Base-by-base conservation (phyloP, 768 basidiomycete species). In the Mycena metata region DNA sequence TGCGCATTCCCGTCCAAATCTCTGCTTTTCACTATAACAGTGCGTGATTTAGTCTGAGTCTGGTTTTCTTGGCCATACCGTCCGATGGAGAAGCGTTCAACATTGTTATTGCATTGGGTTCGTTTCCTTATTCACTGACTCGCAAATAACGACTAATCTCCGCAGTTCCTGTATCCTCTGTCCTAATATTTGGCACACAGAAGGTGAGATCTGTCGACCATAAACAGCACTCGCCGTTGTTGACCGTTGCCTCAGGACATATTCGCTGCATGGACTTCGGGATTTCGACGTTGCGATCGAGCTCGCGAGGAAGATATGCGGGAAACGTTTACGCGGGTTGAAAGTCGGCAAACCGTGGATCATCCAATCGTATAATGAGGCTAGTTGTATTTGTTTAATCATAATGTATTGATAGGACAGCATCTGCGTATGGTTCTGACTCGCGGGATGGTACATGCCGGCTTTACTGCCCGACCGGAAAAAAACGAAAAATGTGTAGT, bases 141-240 rank as follows among this genome's bases (percentile, higher is more conserved):
- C 13, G 11, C 17, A 11, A n/a, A 39, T 42, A 47, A 12, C 59
- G 7, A 67, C 50, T 21, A 9, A 33, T 24, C n/a, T 26, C 24
- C 30, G 6, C 57, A 71, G 66, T 68, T 60, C 70, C 66, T 35
- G 43, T 68, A 26, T 71, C 59, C 13, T 71, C 70, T 19, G 63
- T 71, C 41, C 15, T 71, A 7, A 68, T 71, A 41, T 71, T 71
- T 42, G 70, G 70, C 23, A 67, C 70, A 36, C 70, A 71, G 45
- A 62, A 70, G 24, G 69, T 66, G 23, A 36, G 42, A 30, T 35
- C 26, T 30, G n/a, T 35, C 24, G 10, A 15, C 19, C 13, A 12
- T 7, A 15, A 2, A 13, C 26, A 33, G 8, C 21, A 4, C 8
- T 13, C 2, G 16, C 5, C 7, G 39, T 13, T 12, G 21, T 52